phyloP scores from a whole-genome alignment of 1,284 basidiomycete genomes.

The Marasmius fiardii region DNA sequence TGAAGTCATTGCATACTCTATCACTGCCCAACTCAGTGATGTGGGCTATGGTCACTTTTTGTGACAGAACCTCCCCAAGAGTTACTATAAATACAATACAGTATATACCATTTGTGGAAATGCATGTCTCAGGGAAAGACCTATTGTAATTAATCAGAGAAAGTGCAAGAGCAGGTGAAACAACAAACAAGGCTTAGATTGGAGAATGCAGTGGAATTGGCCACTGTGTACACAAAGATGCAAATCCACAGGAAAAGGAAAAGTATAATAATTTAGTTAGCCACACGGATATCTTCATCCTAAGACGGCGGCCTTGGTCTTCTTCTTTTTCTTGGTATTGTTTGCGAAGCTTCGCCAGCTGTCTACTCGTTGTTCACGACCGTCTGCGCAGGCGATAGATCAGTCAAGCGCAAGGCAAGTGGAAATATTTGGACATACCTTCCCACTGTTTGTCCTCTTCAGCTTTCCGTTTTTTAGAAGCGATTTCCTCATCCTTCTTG shows the following conservation, averaged over 20 bases:
- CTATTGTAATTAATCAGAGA: too few relatives aligned
- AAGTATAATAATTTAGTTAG: background rate
- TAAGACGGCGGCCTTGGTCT: conserved; percentile 67
- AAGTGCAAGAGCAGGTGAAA: background rate
- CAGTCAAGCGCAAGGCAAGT: background rate
- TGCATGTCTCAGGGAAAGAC: too few relatives aligned
- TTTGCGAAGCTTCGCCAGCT: conserved; percentile 72
- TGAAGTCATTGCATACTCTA: too few relatives aligned
- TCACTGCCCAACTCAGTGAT: too few relatives aligned
- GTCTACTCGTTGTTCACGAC: conserved; percentile 75
- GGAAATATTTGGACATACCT: conserved; percentile 42
- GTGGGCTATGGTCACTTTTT: too few relatives aligned
- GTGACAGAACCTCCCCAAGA: too few relatives aligned
- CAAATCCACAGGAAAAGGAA: background rate
- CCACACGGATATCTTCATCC: conserved; percentile 37
- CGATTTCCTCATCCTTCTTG: conserved; percentile 81
- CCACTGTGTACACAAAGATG: background rate
- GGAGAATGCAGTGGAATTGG: background rate
- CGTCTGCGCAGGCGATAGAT: conserved; percentile 40
- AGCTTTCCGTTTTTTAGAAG: conserved; percentile 70
- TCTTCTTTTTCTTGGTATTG: conserved; percentile 69
- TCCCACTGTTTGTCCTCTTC: conserved; percentile 83
- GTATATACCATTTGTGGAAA: too few relatives aligned
- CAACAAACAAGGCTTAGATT: background rate
- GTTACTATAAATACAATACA: too few relatives aligned